Evolutionary conservation across 73 alveolate genomes (phyloP).

Genomic region (Stentor coeruleus): DNA sequence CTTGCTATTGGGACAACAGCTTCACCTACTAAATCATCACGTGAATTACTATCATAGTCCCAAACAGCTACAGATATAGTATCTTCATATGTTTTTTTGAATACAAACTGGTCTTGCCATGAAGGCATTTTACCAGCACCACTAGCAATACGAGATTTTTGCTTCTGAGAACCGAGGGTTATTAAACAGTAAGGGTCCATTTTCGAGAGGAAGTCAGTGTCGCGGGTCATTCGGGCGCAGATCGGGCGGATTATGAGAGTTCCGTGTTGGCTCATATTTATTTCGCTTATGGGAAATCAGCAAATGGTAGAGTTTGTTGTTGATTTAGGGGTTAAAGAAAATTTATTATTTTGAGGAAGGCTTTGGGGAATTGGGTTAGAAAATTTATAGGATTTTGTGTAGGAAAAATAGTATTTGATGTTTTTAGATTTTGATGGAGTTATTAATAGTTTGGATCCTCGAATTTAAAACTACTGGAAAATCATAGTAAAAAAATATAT

Average conservation of each 20-base stretch:
- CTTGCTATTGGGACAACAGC: no score
- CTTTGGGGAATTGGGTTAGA: no score
- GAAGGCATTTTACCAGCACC: slow-evolving; percentile 37
- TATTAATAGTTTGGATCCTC: no score
- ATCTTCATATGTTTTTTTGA: slow-evolving; percentile 31
- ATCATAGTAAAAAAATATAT: no score
- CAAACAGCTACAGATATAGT: slow-evolving; percentile 23
- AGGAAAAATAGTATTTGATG: no score
- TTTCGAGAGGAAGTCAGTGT: slow-evolving; percentile 34
- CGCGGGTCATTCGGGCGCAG: slow-evolving; percentile 28
- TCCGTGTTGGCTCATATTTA: slow-evolving; percentile 27
- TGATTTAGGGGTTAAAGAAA: no score
- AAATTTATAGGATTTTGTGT: no score
- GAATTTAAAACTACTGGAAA: no score
- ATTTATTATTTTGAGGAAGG: no score
- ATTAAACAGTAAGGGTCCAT: slow-evolving; percentile 37
- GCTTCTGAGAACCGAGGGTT: slow-evolving; percentile 19
- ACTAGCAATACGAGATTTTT: slow-evolving; percentile 31
- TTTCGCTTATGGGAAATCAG: no score
- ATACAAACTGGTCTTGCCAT: slow-evolving; percentile 28
- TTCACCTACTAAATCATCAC: slow-evolving; percentile 36
- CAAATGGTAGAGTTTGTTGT: no score
- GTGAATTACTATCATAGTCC: slow-evolving; percentile 22
- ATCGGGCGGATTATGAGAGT: slow-evolving; percentile 24
- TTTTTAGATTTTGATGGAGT: no score